Evolutionary conservation across 768 basidiomycete species (phyloP), one percentile per base, ranked within the genome.

Genomic region (Lentinula raphanica): DNA sequence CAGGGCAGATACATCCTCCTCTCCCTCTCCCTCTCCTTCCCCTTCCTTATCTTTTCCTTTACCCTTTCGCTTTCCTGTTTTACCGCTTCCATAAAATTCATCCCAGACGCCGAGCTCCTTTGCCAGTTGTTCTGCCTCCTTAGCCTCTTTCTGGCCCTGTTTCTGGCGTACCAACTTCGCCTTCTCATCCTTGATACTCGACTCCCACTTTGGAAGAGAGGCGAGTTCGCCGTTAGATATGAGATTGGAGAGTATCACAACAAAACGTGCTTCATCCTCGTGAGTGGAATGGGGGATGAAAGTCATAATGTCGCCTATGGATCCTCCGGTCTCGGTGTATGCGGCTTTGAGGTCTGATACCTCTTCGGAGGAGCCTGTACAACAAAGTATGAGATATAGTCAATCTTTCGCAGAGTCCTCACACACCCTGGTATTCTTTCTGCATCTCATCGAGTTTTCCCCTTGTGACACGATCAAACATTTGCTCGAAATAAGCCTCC

Each of bases 91-190:
- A 66, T 90, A 93, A 65, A 94, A 94, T 64, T 94, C 92, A 57
- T 97, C 94, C 92, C 93, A 95, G 9, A 97, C 90, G 2, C 94
- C 94, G 15, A 98, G 72, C 61, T 92, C 91, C 63, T 85, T 91
- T 5, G 94, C 94, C 40, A 87, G 73, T 19, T 81, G 77, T 70
- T 92, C 94, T 3, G 94, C 94, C 64, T 96, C 92, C 56, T 75
- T 74, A 1, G 91, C 92, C 69, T 95, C 94, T 68, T 86, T 88
- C 60, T 85, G 77, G 1, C 85, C 82, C 64, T 83, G 81, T 70
- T 89, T 92, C 74, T 79, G 81, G 44, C 94, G 80, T 19, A 85
- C 81, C 62, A 87, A 79, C 62, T 79, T 84, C 4, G 86, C 86
- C 71, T 91, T 92, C 71, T 89, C 84, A 67, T 98, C 94, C 67